phyloP scores from a whole-genome alignment of 2,329 filamentous ascomycete species.

The Fusarium nelsonii region DNA sequence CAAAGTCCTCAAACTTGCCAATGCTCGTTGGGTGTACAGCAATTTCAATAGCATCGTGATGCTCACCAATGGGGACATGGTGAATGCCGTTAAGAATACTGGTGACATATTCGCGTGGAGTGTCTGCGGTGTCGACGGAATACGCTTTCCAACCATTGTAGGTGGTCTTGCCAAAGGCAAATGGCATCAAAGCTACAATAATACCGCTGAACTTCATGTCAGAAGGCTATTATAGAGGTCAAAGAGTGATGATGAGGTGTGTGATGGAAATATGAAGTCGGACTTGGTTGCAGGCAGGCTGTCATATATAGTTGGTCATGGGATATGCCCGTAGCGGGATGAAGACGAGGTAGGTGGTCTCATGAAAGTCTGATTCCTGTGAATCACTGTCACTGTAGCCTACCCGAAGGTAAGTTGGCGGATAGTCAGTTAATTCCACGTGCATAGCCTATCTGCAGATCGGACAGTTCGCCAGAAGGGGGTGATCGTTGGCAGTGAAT shows the following conservation, averaged over 20 bases:
- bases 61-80: slow-evolving; percentile 44
- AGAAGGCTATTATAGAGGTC: neutral
- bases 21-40: slow-evolving; percentile 46
- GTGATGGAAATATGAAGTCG: neutral
- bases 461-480: neutral
- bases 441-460: neutral
- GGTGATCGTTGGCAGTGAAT: too few species aligned
- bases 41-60: slow-evolving; percentile 43
- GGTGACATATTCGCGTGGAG: slow-evolving; percentile 30
- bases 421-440: neutral
- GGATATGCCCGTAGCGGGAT: neutral
- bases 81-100: slow-evolving; percentile 33
- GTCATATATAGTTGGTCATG: neutral
- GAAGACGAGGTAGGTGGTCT: neutral
- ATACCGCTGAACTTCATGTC: slow-evolving; percentile 23
- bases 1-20: slow-evolving; percentile 39
- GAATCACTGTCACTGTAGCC: neutral
- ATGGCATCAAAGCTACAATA: slow-evolving; percentile 22
- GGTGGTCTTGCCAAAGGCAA: slow-evolving; percentile 36
- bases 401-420: too few species aligned
- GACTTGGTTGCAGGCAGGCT: neutral
- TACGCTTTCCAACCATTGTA: slow-evolving; percentile 48
- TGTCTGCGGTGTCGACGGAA: slow-evolving; percentile 38
- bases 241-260: too few species aligned
- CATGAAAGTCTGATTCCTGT: neutral